Evolutionary conservation across 768 basidiomycete species (phyloP), one percentile per base, ranked within the genome.

Genomic region (Suillus tomentosus): DNA sequence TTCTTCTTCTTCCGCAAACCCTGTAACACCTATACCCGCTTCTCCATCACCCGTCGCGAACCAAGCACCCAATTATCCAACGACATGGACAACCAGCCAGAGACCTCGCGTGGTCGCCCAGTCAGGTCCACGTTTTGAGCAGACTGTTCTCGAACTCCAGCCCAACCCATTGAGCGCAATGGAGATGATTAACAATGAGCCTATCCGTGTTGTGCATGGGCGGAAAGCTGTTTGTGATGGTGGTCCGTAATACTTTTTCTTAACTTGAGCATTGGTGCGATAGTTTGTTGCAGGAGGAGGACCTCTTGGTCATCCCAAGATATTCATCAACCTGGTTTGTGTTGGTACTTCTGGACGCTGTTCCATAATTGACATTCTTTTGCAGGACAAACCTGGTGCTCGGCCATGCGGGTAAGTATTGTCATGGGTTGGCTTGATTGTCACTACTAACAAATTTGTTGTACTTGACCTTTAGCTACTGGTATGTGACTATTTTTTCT

Each of bases 151-250:
- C 84, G 87, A 88, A 48, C 81, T 94, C 63, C 97, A 99, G 76
- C 96, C 97, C 2, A 87, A 87, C 64, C 90, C 96, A 14, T 81
- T 90, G 67, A 92, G 92, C 65, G 97, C 96, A 2, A 95, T 98
- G 90, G 90, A 90, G 66, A 82, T 99, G 70, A 84, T 99, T 69
- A 83, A 84, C 57, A 82, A 92, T 67, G 95, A 97, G 76, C 95
- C 96, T 9, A 85, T 96, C 62, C 83, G 90, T 60, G 73, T 95
- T 53, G 89, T 96, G 11, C 77, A 93, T 53, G 91, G 87, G 22
- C 84, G 96, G 69, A 94, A 87, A 76, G 95, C 95, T 2, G 82
- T 89, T 57, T 99, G 97, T 75, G 96, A 99, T 75, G 97, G 97
- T 71, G 96, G 97, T 98, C 68, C 70, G 93, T 81, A 6, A 42